Evolutionary conservation across 768 basidiomycete species (phyloP), one percentile per base, ranked within the genome.

Genomic region (Pleurotus pulmonarius): DNA sequence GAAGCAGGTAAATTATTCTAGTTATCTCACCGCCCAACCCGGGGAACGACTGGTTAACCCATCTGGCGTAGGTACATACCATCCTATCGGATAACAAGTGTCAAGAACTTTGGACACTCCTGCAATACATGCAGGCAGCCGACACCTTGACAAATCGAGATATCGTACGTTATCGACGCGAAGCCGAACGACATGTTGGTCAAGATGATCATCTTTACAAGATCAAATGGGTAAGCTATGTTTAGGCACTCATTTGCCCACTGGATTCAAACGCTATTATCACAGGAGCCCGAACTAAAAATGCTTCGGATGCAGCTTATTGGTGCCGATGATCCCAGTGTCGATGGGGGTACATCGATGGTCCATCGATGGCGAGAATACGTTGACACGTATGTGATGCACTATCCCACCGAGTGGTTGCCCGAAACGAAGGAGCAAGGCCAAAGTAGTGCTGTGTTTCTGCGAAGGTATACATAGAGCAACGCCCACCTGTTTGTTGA

Each of bases 1-100:
- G 69, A 98, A 98, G 75, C 94, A 97, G 80, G 94, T 93, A 58
- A 68, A 80, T 18, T 20, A 9, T 58, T 59, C 22, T 40, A 38
- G 64, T 41, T 41, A 12, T 48, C 34, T 20, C 51, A 53, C 39
- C 51, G 51, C 22, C 18, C 40, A 20, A 40, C 40, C 43, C 26
- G 40, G 45, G 34, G 26, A 25, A 37, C 37, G 29, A 34, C 52
- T 57, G 58, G 39, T 49, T 49, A 25, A 39, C 37, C 39, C 48
- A 54, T 46, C 25, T 59, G 48, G 25, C 59, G 49, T 49, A 94
- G 93, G 91, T 92, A 20, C 94, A 97, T 68, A 90, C 87, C 2
- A 85, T 96, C 49, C 70, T 92, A 47, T 82, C 83, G 29, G 96
- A 98, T 67, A 78, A 81, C 73, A 91, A 88, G 68, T 91, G 89